These are phyloP conservation scores for Tuber umbilicatum DNA, from an alignment of 495 filamentous ascomycete species.

Conservation along the genomic window DNA sequence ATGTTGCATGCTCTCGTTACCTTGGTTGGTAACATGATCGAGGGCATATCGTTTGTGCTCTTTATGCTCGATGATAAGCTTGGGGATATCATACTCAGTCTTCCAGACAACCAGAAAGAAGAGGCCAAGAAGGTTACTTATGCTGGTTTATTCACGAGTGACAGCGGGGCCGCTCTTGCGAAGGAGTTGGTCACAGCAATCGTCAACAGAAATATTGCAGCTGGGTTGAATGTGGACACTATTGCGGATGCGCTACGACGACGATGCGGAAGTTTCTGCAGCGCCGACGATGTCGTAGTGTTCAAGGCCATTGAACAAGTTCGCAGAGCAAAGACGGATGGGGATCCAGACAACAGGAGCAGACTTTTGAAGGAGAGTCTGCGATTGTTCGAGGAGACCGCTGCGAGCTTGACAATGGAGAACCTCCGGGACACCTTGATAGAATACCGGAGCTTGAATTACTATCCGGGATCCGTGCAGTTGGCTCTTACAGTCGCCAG, in stretches of 20 bases:
- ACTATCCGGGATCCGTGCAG: slow-evolving; percentile 93
- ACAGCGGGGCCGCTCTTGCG: slow-evolving; percentile 77
- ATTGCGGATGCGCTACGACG: slow-evolving; percentile 86
- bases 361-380: slow-evolving; percentile 76
- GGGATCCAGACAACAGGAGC: slow-evolving; percentile 63
- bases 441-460: slow-evolving; percentile 70
- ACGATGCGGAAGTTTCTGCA: slow-evolving; percentile 93
- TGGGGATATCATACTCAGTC: slow-evolving; percentile 73
- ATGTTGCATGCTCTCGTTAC: slow-evolving; percentile 77
- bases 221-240: slow-evolving; percentile 91
- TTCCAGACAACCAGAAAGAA: slow-evolving; percentile 62
- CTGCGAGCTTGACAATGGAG: slow-evolving; percentile 67
- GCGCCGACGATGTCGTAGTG: slow-evolving; percentile 87
- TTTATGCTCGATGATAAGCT: slow-evolving; percentile 90
- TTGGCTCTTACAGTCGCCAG: slow-evolving; percentile 73
- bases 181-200: slow-evolving; percentile 96
- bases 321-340: slow-evolving; percentile 70
- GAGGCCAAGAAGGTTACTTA: slow-evolving; percentile 71
- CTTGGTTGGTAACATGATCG: slow-evolving; percentile 76
- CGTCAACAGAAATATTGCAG: slow-evolving; percentile 93
- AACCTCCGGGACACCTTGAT: slow-evolving; percentile 70
- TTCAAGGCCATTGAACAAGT: slow-evolving; percentile 96
- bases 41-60: slow-evolving; percentile 89
- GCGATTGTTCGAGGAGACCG: slow-evolving; percentile 79
- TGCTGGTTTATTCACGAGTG: slow-evolving; percentile 72